Base-by-base conservation (phyloP, 2,329 filamentous ascomycete species). In the Geosmithia putterillii region DNA sequence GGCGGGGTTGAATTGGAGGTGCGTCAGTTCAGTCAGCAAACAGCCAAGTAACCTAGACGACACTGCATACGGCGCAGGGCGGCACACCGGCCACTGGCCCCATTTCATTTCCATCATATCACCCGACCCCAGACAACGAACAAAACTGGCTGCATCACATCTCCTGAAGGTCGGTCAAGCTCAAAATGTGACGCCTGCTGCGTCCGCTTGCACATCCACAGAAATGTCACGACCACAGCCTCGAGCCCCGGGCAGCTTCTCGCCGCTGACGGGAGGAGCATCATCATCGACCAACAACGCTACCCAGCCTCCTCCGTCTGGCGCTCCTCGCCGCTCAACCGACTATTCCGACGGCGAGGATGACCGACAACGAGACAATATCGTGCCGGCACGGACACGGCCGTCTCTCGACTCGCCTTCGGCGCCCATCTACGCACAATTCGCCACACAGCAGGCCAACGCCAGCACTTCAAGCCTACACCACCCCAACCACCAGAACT, bases 191-290 rank as follows among this genome's bases (percentile, higher is more conserved):
- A 67, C 61, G 52, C 53, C 15, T 32, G 18, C 15, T 32, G 28
- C 28, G 28, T 32, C 28, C 28, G 10, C 10, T 14, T n/a, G 25
- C 21, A 36, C 32, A 38, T 21, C 51, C 49, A 54, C 46, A 47
- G 64, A 56, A 54, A 74, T 74, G 70, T 58, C 62, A 52, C 63
- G 67, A 52, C 64, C 66, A 46, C 59, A 59, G 42, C 62, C 65
- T 39, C 65, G 70, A 48, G 69, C 66, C 46, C 71, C 71, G 22
- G 72, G 73, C 48, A 74, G 71, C 65, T 77, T 78, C 62, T 71
- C 72, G 46, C 69, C 74, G 47, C 58, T 76, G 48, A 63, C 70
- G 38, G 54, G 52, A 41, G 51, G 55, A 39, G 55, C 51, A 10
- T 53, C 57, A 41, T 20, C n/a, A 28, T 19, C 41, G 28, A 12